Conservation (phyloP, 129 eudicot species). For the Pseudognaphalium luteoalbum region DNA sequence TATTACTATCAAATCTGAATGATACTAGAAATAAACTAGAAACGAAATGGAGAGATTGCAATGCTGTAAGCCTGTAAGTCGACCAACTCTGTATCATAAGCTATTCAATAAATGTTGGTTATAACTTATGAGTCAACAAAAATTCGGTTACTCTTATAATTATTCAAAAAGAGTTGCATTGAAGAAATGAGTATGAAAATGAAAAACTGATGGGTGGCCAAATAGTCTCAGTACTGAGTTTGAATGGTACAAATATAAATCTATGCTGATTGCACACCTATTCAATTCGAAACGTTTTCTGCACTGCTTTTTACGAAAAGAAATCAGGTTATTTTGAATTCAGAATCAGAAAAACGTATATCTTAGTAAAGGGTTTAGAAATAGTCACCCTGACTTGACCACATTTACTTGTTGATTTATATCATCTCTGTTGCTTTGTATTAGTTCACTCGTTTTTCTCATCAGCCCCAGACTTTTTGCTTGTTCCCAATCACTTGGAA, state of each 20-base stretch:
- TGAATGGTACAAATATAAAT: neutral
- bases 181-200: conserved; percentile 10
- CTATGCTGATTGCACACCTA: neutral
- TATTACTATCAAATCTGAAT: conserved; percentile 4
- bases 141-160: neutral
- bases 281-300: neutral
- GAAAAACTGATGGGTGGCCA: conserved; percentile 3
- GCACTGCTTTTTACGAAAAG: neutral
- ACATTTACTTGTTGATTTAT: conserved; percentile 2
- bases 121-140: neutral
- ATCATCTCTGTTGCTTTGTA: neutral
- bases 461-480: neutral
- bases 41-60: neutral
- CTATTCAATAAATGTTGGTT: neutral
- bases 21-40: conserved; percentile 10
- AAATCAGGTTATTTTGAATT: conserved; percentile 9
- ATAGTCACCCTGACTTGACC: conserved; percentile 2
- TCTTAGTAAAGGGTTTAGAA: neutral
- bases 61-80: neutral
- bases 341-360: conserved; percentile 1
- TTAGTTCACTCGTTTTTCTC: conserved; percentile 12
- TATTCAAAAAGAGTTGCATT: neutral
- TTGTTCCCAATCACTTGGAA: neutral
- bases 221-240: neutral
- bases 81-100: conserved; percentile 11